These are phyloP conservation scores for Aspergillus floridensis DNA, from an alignment of 2,329 filamentous ascomycete species.

Conservation along the genomic window DNA sequence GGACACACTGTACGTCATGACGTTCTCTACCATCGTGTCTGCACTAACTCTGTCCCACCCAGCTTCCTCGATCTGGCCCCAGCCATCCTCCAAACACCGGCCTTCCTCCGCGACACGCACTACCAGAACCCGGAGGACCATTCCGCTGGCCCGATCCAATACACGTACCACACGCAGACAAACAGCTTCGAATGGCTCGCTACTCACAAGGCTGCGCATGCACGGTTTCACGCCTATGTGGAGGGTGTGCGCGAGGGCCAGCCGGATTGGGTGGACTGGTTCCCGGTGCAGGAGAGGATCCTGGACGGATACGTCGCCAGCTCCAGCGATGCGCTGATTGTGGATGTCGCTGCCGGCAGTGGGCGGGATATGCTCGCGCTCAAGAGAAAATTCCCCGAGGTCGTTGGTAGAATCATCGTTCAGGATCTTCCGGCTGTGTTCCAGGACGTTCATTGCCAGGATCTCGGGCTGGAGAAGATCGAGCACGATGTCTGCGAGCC, in stretches of 20 bases:
- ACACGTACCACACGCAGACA: constrained; percentile 2
- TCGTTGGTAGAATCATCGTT: constrained; percentile 4
- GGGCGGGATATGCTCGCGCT: constrained; percentile 31
- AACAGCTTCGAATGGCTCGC: constrained; percentile 12
- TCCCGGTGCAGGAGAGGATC: constrained; percentile 6
- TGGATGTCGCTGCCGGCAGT: constrained; percentile 12
- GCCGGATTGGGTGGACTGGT: constrained; percentile 15
- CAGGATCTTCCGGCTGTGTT: constrained; percentile 10
- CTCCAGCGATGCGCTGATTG: background rate
- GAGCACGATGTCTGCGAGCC: constrained; percentile 10
- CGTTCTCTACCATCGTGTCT: no score
- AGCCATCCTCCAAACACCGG: constrained; percentile 19
- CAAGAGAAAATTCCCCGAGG: constrained; percentile 11
- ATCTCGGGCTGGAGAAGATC: background rate
- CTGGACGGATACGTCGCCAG: background rate
- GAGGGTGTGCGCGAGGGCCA: constrained; percentile 9
- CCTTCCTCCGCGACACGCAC: constrained; percentile 16
- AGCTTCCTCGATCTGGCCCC: constrained; percentile 24
- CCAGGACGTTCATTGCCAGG: background rate
- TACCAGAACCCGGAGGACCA: constrained; percentile 11
- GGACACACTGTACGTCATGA: constrained; percentile 18
- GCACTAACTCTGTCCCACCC: no score
- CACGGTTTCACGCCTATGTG: constrained; percentile 11
- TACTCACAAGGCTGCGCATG: background rate
- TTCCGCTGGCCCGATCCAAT: constrained; percentile 15